A percentile compares a stretch with the other conserved stretches of the same genome.
phyloP scores from a whole-genome alignment of 2,329 filamentous ascomycete genomes.

The Cladophialophora immunda region DNA sequence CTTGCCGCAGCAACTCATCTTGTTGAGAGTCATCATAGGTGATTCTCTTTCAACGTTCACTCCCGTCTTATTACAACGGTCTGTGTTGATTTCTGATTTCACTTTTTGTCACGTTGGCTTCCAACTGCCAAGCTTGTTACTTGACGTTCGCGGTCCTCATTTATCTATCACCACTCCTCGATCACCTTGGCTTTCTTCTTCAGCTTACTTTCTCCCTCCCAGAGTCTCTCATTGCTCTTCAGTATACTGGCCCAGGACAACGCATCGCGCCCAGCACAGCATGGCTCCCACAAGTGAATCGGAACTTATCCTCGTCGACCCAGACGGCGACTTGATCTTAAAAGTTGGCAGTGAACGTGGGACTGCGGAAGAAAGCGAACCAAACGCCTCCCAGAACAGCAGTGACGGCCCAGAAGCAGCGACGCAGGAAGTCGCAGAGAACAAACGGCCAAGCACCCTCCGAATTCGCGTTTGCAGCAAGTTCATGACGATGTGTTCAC shows the following conservation, averaged over 20 bases:
- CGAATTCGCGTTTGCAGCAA: conserved; percentile 15
- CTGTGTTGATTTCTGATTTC: not conserved
- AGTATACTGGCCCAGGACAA: not conserved
- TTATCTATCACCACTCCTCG: not conserved
- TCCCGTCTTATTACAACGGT: not conserved
- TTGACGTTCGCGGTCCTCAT: not conserved
- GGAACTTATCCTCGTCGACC: not conserved
- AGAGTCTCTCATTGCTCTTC: not conserved
- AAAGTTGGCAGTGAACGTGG: conserved; percentile 3
- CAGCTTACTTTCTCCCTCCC: too few species aligned
- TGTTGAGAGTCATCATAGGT: not conserved
- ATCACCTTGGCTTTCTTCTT: not conserved
- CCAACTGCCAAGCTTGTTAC: not conserved
- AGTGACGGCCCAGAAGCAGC: not conserved
- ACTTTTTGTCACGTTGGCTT: not conserved
- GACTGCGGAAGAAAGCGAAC: not conserved
- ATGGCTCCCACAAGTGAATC: not conserved
- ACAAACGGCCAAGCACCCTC: not conserved
- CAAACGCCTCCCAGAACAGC: not conserved
- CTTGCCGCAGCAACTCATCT: not conserved
- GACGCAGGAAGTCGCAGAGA: not conserved
- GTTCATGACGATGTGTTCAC: conserved; percentile 15
- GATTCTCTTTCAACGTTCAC: not conserved
- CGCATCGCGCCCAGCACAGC: conserved; percentile 2
- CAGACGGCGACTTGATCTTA: conserved; percentile 20